phyloP scores from a whole-genome alignment of 768 basidiomycete genomes.

The Leccinum olivaceopallidum region DNA sequence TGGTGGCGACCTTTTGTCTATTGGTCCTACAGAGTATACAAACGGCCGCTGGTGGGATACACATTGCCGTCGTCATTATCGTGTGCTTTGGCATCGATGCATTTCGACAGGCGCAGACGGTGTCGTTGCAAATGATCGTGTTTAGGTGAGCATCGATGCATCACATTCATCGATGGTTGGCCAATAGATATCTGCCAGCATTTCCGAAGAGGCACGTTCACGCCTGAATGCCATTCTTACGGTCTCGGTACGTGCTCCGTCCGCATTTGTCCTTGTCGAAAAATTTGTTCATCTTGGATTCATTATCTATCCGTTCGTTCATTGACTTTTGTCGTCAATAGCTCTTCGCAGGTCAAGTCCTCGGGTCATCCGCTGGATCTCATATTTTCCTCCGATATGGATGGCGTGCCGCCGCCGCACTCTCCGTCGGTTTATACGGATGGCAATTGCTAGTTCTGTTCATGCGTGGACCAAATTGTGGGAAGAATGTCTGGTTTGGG shows the following conservation, averaged over 20 bases:
- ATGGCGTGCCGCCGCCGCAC: conserved; percentile 35
- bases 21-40: conserved; percentile 34
- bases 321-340: conserved; percentile 2
- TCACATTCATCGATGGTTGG: not conserved
- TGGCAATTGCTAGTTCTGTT: conserved; percentile 38
- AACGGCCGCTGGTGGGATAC: conserved; percentile 38
- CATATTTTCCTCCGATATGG: conserved; percentile 43
- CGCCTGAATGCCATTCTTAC: conserved; percentile 32
- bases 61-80: conserved; percentile 40
- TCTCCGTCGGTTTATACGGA: conserved; percentile 37
- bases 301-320: not conserved
- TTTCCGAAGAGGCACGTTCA: conserved; percentile 29
- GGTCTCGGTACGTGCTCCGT: conserved; percentile 23
- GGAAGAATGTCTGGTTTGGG: conserved; percentile 53
- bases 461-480: conserved; percentile 39
- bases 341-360: conserved; percentile 41
- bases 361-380: conserved; percentile 44
- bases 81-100: conserved; percentile 43
- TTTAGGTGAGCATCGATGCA: conserved; percentile 19
- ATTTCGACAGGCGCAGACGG: conserved; percentile 41
- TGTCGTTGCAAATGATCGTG: conserved; percentile 33
- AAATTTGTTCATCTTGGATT: not conserved
- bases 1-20: conserved; percentile 35
- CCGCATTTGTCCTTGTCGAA: not conserved
- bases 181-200: conserved; percentile 16